These are phyloP conservation scores for Suillus lakei DNA, from an alignment of 768 basidiomycete species.

Conservation along the genomic window DNA sequence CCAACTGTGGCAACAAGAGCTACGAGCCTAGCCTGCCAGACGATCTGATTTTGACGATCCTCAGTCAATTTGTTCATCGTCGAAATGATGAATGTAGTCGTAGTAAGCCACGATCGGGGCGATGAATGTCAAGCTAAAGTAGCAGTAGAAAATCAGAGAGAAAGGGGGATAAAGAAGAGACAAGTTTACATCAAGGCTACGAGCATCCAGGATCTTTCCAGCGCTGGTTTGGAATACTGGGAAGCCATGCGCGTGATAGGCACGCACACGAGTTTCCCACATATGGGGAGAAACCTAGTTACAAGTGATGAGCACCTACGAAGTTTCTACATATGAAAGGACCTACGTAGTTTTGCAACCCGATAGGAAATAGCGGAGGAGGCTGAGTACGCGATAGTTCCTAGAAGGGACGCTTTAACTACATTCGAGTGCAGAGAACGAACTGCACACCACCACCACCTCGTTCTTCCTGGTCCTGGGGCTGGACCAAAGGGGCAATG, in stretches of 20 bases:
- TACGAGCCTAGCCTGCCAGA: constrained; percentile 42
- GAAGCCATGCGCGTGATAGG: constrained; percentile 41
- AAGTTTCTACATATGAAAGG: background rate
- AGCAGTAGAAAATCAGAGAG: constrained; percentile 3
- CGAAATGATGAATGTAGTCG: constrained; percentile 29
- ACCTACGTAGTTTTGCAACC: constrained; percentile 43
- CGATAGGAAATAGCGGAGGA: constrained; percentile 39
- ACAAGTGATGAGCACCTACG: background rate
- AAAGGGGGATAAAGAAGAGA: background rate
- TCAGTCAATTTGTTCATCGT: background rate
- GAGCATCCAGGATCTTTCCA: constrained; percentile 49
- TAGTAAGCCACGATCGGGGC: constrained; percentile 46
- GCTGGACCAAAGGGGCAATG: constrained; percentile 13
- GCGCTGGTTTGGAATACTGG: constrained; percentile 46
- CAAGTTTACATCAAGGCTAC: constrained; percentile 44
- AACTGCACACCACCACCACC: constrained; percentile 30
- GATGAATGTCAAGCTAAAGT: constrained; percentile 41
- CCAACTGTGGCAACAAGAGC: constrained; percentile 43
- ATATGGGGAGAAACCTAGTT: constrained; percentile 45
- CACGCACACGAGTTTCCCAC: constrained; percentile 49
- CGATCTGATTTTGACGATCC: constrained; percentile 19
- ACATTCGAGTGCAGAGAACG: background rate
- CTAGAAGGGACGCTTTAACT: constrained; percentile 19
- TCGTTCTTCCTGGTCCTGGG: constrained; percentile 22
- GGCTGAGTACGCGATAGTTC: constrained; percentile 38